Evolutionary conservation across 2,329 filamentous ascomycete species (phyloP), one percentile per base, ranked within the genome.

Genomic region (Penicillium sp.): DNA sequence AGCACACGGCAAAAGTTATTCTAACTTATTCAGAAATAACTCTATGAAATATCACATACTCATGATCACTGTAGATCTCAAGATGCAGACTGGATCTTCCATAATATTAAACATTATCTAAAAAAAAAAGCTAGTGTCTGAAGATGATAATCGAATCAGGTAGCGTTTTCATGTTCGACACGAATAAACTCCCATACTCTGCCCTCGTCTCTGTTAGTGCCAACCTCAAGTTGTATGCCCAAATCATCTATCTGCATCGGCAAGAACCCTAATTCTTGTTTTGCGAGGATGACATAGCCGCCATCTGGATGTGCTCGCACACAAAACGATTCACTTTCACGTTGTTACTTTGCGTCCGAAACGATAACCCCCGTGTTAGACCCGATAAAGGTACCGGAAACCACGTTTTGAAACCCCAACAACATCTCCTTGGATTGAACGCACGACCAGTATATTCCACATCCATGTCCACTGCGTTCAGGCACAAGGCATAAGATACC

Each of bases 1-100:
- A 48, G 26, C 25, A 33, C n/a, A 26, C 26, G 12, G 35, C 50
- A 47, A 53, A 53, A 53, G 19, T 26, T 26, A 35, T 53, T 36
- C 14, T 40, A 40, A n/a, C 35, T 40, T n/a, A 16, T 9, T 33
- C 43, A 30, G 26, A 49, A 30, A 19, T 22, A 41, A 17, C 38
- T n/a, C 16, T 41, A 19, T 19, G 5, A 30, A 35, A 14, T 50
- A 31, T 25, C 16, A 26, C 4, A 11, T 12, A 9, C 8, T n/a
- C 12, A 25, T 30, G 30, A 26, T 43, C 6, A 33, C 16, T 19
- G 30, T 44, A 36, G n/a, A 30, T n/a, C n/a, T n/a, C 14, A 3
- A 47, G 11, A 22, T 42, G 37, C 19, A 49, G 33, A 49, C 36
- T 33, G 4, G 12, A 33, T 31, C n/a, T 40, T 22, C 19, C 19